A percentile compares a stretch with the other conserved stretches of the same genome.
Evolutionary conservation across 352 stramenopile genomes (phyloP).

Genomic region (Phytophthora lateralis): DNA sequence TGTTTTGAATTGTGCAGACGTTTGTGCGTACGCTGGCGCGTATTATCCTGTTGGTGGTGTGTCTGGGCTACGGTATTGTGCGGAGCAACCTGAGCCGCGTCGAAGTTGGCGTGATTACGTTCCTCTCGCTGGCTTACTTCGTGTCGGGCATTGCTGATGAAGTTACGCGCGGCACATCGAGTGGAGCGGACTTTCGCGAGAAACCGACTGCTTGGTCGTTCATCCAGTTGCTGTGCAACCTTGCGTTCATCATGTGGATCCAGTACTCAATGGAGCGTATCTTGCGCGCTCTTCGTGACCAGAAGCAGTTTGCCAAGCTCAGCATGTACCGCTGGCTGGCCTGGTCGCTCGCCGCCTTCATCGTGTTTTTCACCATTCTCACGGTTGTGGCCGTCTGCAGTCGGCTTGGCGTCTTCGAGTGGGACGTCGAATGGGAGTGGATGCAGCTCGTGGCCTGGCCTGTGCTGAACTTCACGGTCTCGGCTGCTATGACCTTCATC

Average conservation of each 20-base stretch:
- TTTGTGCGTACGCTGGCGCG: slow-evolving; percentile 86
- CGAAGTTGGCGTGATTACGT: slow-evolving; percentile 60
- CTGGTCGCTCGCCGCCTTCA: slow-evolving; percentile 82
- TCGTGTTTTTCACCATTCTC: slow-evolving; percentile 90
- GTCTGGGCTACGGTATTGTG: slow-evolving; percentile 91
- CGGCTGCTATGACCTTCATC: slow-evolving; percentile 89
- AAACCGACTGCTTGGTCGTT: slow-evolving; percentile 88
- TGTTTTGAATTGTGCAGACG: slow-evolving; percentile 38
- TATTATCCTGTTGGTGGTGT: slow-evolving; percentile 87
- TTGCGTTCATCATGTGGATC: slow-evolving; percentile 92
- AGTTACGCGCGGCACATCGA: slow-evolving; percentile 78
- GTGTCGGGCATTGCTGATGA: slow-evolving; percentile 76
- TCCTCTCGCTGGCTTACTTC: slow-evolving; percentile 82
- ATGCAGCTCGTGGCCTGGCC: slow-evolving; percentile 92
- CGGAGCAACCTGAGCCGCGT: slow-evolving; percentile 53
- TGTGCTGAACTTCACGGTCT: slow-evolving; percentile 91
- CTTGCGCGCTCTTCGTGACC: slow-evolving; percentile 73
- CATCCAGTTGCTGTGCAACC: slow-evolving; percentile 85
- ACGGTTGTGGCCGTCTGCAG: slow-evolving; percentile 84
- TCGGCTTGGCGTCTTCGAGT: slow-evolving; percentile 86
- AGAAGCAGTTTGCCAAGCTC: slow-evolving; percentile 92
- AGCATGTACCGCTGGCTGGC: slow-evolving; percentile 88
- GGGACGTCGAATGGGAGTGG: slow-evolving; percentile 92
- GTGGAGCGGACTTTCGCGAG: slow-evolving; percentile 76
- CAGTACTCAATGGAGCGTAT: slow-evolving; percentile 88